phyloP scores from a whole-genome alignment of 202 grass and related monocot genomes.

The Saccharum hybrid region DNA sequence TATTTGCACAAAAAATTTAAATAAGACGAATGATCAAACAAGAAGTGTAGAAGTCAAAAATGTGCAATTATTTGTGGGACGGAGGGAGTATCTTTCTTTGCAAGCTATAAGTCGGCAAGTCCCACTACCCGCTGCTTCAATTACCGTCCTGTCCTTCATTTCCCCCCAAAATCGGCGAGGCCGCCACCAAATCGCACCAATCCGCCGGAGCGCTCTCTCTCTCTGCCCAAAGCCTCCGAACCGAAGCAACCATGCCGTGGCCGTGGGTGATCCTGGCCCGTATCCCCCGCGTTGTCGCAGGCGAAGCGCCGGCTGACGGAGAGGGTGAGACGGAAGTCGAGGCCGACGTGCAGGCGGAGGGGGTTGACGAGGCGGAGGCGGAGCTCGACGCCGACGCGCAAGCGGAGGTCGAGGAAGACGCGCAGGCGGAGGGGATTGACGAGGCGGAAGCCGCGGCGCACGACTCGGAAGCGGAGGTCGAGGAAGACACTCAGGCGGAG shows the following conservation, averaged over 20 bases:
- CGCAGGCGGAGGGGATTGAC: neutral
- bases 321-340: neutral
- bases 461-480: neutral
- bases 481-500: neutral
- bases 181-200: neutral
- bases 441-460: too few species aligned
- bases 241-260: neutral
- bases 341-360: neutral
- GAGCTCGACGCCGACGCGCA: neutral
- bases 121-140: neutral
- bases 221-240: neutral
- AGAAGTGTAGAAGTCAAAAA: too few species aligned
- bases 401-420: neutral
- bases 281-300: neutral
- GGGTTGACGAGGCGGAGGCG: neutral
- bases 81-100: too few species aligned
- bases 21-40: too few species aligned
- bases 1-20: too few species aligned
- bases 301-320: neutral
- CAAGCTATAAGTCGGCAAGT: neutral
- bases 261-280: conserved; percentile 27
- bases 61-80: too few species aligned
- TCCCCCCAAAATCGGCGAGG: neutral
- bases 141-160: neutral
- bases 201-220: neutral